A percentile compares a stretch with the other conserved stretches of the same genome.
Conservation (phyloP, 176 grass and related monocot genomes). For the Cocos nucifera region DNA sequence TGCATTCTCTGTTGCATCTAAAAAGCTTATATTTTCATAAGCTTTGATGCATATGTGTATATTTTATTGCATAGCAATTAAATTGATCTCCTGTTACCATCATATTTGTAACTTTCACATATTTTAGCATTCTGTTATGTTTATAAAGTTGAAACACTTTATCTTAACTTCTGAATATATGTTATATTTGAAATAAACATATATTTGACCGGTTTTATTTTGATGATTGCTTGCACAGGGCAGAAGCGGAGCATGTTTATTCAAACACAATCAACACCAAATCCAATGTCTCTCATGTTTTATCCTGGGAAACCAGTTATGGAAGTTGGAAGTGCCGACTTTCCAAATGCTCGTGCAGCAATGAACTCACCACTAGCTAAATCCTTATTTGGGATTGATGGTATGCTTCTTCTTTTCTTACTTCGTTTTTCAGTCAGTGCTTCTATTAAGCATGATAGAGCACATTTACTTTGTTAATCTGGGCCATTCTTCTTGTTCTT, state of each 20-base stretch:
- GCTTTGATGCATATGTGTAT: too few species aligned
- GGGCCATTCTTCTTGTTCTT: too few species aligned
- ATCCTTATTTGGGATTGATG: conserved; percentile 67
- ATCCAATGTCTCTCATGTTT: conserved; percentile 93
- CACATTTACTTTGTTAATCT: neutral
- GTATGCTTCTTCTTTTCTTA: conserved; percentile 21
- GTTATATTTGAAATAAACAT: neutral
- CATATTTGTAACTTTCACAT: too few species aligned
- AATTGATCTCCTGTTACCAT: too few species aligned
- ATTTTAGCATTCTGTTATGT: too few species aligned
- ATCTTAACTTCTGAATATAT: neutral
- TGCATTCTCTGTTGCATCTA: too few species aligned
- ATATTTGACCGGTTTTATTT: neutral
- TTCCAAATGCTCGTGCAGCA: conserved; percentile 58
- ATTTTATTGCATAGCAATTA: too few species aligned
- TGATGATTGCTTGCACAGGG: conserved; percentile 30
- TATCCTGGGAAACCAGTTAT: conserved; percentile 90
- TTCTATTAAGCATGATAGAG: neutral
- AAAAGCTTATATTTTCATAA: too few species aligned
- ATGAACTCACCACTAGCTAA: conserved; percentile 89
- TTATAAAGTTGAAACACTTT: too few species aligned
- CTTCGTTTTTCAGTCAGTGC: neutral
- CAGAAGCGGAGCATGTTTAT: conserved; percentile 98
- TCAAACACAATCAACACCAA: conserved; percentile 83
- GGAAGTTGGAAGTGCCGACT: conserved; percentile 95